These are phyloP conservation scores for Paraphoma sp. DNA, from an alignment of 2,329 filamentous ascomycete species.

Conservation along the genomic window DNA sequence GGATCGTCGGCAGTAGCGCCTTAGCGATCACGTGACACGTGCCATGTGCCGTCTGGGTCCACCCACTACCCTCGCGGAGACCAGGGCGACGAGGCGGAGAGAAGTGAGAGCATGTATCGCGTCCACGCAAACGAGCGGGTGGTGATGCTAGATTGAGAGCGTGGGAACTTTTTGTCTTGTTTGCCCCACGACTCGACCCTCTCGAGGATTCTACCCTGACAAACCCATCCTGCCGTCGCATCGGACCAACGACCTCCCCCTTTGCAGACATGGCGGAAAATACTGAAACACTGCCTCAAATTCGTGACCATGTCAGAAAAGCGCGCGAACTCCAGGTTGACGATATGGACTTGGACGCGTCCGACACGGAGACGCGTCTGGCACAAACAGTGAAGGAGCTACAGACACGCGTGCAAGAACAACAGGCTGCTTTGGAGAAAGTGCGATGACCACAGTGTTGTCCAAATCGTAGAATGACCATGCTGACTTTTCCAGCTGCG, in stretches of 20 bases:
- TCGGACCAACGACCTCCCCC: too few species aligned
- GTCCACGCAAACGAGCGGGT: background rate
- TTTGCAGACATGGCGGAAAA: constrained; percentile 29
- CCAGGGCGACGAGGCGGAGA: background rate
- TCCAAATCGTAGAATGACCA: constrained; percentile 18
- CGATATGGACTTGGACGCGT: constrained; percentile 47
- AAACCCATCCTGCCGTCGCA: too few species aligned
- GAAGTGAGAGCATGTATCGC: background rate
- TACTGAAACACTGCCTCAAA: constrained; percentile 25
- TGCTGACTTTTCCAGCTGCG: constrained; percentile 50
- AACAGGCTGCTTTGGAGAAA: constrained; percentile 56
- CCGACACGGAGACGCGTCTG: constrained; percentile 61
- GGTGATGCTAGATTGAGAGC: background rate
- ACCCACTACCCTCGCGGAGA: background rate
- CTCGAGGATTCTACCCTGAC: too few species aligned
- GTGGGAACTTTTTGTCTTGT: background rate
- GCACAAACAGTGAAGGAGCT: constrained; percentile 73
- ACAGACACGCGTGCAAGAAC: constrained; percentile 58
- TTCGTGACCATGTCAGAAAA: constrained; percentile 36
- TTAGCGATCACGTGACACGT: constrained; percentile 35
- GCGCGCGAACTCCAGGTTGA: constrained; percentile 30
- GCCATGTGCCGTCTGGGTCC: background rate
- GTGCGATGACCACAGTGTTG: constrained; percentile 36
- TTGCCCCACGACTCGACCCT: background rate
- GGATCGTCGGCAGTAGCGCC: constrained; percentile 23